Percentiles rank a stretch among this genome's conserved stretches.
Evolutionary conservation across 1,284 basidiomycete genomes (phyloP).

Genomic region (Marasmius fiardii): DNA sequence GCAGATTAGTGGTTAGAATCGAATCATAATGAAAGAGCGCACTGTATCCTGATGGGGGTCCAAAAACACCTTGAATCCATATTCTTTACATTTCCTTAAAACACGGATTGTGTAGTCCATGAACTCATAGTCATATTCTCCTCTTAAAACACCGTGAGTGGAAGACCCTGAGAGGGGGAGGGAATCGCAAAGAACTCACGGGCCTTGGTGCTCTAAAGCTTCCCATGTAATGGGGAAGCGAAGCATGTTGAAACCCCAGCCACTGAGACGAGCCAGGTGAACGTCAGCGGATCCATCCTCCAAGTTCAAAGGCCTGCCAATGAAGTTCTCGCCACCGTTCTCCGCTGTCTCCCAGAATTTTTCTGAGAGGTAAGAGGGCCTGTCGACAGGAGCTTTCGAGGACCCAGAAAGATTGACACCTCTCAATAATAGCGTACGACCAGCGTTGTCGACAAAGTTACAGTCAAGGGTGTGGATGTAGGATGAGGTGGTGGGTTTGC

Average conservation of each 20-base stretch:
- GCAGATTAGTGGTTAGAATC: not conserved
- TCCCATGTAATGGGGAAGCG: slow-evolving; percentile 96
- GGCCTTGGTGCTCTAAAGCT: slow-evolving; percentile 88
- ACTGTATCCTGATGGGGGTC: slow-evolving; percentile 97
- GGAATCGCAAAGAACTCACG: slow-evolving; percentile 55
- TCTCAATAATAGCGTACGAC: slow-evolving; percentile 83
- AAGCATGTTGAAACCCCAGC: slow-evolving; percentile 96
- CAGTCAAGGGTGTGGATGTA: slow-evolving; percentile 70
- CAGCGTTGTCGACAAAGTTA: slow-evolving; percentile 82
- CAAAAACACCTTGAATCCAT: slow-evolving; percentile 94
- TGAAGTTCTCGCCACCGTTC: slow-evolving; percentile 68
- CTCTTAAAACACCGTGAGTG: slow-evolving; percentile 41
- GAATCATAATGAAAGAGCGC: slow-evolving; percentile 32
- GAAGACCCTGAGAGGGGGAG: not conserved
- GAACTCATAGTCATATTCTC: slow-evolving; percentile 88
- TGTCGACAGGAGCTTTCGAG: slow-evolving; percentile 76
- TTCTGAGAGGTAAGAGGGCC: slow-evolving; percentile 66
- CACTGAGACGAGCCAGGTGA: slow-evolving; percentile 82
- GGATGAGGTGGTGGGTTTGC: slow-evolving; percentile 44
- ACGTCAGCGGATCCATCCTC: slow-evolving; percentile 84
- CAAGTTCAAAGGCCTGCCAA: slow-evolving; percentile 76
- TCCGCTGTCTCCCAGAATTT: slow-evolving; percentile 91
- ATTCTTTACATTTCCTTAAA: slow-evolving; percentile 87
- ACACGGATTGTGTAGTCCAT: slow-evolving; percentile 92
- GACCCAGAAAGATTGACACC: slow-evolving; percentile 93